Conservation (phyloP, 352 stramenopile genomes). For the Pythium grandisporangium region DNA sequence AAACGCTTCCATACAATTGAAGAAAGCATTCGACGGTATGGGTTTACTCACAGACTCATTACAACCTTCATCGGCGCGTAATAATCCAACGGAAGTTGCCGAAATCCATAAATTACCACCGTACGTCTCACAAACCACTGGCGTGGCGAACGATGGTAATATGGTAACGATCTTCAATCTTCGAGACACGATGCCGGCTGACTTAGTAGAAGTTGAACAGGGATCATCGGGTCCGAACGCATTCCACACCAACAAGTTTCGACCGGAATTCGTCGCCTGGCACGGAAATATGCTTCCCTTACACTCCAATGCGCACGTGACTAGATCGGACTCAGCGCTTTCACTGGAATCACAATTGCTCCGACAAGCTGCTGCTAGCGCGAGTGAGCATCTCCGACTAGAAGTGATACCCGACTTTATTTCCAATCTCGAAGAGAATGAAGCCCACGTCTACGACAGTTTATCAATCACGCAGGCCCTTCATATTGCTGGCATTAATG, state of each 20-base stretch:
- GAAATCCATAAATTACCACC: no score
- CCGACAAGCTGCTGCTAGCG: conserved; percentile 22
- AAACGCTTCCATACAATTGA: no score
- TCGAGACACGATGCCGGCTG: no score
- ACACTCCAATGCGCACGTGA: conserved; percentile 20
- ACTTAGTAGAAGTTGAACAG: no score
- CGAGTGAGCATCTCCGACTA: conserved; percentile 23
- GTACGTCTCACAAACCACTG: no score
- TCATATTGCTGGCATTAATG: conserved; percentile 47
- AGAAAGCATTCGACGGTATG: no score
- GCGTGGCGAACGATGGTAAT: no score
- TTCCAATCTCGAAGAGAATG: conserved; percentile 21
- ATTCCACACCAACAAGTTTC: conserved; percentile 21
- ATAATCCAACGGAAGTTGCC: no score
- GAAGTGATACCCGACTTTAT: conserved; percentile 42
- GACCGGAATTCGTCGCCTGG: conserved; percentile 37
- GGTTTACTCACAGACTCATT: no score
- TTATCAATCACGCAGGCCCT: conserved; percentile 25
- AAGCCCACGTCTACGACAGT: conserved; percentile 22
- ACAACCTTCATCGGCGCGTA: no score
- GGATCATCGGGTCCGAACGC: background rate
- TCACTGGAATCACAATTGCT: no score
- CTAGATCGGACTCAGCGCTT: conserved; percentile 9
- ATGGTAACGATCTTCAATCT: no score
- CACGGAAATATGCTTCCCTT: conserved; percentile 26